Percentiles rank a stretch among this genome's conserved stretches.
Conservation (phyloP, 2,329 filamentous ascomycete genomes). For the Cladosporium phlei region DNA sequence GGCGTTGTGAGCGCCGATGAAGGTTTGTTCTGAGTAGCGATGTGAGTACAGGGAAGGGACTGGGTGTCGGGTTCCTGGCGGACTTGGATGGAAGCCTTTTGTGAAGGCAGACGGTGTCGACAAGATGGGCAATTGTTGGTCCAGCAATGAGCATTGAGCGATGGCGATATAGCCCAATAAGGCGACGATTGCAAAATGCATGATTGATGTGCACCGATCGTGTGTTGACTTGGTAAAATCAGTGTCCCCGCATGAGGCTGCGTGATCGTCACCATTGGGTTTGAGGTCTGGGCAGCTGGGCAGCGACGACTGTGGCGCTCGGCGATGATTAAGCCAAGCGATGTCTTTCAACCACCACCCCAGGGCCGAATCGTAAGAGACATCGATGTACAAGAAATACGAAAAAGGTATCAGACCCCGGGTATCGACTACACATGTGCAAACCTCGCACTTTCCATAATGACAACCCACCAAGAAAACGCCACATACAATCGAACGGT, state of each 20-base stretch:
- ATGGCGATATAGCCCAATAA: too few relatives aligned
- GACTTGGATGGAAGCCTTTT: conserved; percentile 17
- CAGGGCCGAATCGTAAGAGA: too few relatives aligned
- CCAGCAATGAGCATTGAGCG: not conserved
- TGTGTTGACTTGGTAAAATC: too few relatives aligned
- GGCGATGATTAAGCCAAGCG: too few relatives aligned
- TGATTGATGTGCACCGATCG: too few relatives aligned
- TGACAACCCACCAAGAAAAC: not conserved
- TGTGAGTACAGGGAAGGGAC: conserved; percentile 49
- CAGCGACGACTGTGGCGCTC: not conserved
- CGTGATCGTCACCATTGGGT: too few relatives aligned
- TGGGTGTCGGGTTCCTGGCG: conserved; percentile 17
- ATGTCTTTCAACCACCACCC: too few relatives aligned
- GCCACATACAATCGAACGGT: not conserved
- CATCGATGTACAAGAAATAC: not conserved
- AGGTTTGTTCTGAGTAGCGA: conserved; percentile 55
- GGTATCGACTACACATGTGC: conserved; percentile 3
- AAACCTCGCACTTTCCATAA: not conserved
- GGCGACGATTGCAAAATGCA: too few relatives aligned
- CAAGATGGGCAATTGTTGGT: not conserved
- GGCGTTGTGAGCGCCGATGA: conserved; percentile 62
- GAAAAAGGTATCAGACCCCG: conserved; percentile 1
- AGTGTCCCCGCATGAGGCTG: too few relatives aligned
- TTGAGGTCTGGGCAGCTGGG: too few relatives aligned
- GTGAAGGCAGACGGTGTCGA: not conserved